Evolutionary conservation across 768 basidiomycete genomes (phyloP), one percentile per base, ranked within the genome.

Genomic region (Gelatoporia subvermispora): DNA sequence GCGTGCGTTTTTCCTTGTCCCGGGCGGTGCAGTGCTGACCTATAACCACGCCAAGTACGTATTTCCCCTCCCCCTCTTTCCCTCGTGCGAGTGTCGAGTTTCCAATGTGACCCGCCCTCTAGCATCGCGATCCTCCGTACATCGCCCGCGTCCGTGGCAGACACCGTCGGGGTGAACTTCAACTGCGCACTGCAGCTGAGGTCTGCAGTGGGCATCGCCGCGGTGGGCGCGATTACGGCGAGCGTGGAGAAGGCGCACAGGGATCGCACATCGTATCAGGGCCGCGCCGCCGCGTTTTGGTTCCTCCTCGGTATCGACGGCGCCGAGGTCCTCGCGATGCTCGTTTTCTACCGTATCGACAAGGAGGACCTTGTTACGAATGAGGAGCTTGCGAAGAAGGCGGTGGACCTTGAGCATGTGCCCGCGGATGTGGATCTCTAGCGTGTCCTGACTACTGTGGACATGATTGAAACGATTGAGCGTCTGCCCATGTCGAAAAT

Each of bases 151-250:
- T 65, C 67, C 17, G 72, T 76, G 57, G 69, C 77, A 3, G 79
- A 79, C 35, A 75, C 73, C 4, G 70, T 79, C 15, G 76, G 76
- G 17, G 80, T 79, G 15, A 73, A 81, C 35, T 78, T 78, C 66
- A 78, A 77, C 48, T 69, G 72, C 20, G 74, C 75, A 11, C 69
- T 79, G 1, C 76, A 82, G 58, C 64, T 77, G 48, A 77, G 78
- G 25, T 70, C 70, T 9, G 79, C 80, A 4, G 64, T 76, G 17
- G 77, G 76, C 17, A 62, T 76, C 25, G 74, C 80, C 13, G 68
- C 69, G 21, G 68, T 78, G 21, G 71, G 61, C 25, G 72, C 76
- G n/a, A 78, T 81, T 52, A 61, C 76, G 63, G 67, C 69, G 3
- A 73, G 72, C 35, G 64, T 79, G 23, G 66, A 75, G 56, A 48